A percentile compares a stretch with the other conserved stretches of the same genome.
These are phyloP conservation scores for Apophysomyces trapeziformis DNA, from an alignment of 371 early-diverging fungal genomes.

Conservation along the genomic window DNA sequence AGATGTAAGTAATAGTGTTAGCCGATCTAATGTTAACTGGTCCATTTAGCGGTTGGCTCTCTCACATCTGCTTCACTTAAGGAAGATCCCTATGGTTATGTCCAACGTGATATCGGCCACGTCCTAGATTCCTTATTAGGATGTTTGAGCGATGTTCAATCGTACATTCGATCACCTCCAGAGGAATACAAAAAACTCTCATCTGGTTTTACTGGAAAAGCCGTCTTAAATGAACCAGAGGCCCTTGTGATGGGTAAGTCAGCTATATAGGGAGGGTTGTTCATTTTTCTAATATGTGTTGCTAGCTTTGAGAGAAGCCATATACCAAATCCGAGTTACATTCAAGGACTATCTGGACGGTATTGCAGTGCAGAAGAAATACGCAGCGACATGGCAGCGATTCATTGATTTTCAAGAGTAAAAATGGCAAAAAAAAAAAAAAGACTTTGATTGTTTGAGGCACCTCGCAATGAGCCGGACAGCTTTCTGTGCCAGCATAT, in stretches of 20 bases:
- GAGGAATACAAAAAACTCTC: conserved; percentile 24
- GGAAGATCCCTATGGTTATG: conserved; percentile 60
- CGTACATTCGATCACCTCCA: conserved; percentile 39
- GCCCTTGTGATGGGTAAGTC: conserved; percentile 33
- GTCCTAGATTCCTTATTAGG: conserved; percentile 55
- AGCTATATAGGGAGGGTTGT: too few species aligned
- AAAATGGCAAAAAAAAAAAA: background rate
- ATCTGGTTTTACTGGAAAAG: conserved; percentile 19
- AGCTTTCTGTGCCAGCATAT: too few species aligned
- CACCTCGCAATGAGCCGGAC: too few species aligned
- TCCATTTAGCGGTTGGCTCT: conserved; percentile 45
- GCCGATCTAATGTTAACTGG: background rate
- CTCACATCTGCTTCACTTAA: conserved; percentile 51
- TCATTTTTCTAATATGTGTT: background rate
- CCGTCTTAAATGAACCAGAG: conserved; percentile 29
- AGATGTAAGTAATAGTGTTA: conserved; percentile 40
- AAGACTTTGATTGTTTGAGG: background rate
- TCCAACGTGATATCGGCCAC: conserved; percentile 54
- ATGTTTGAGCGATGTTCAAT: conserved; percentile 42
- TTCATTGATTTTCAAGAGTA: conserved; percentile 51
- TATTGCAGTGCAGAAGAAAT: conserved; percentile 40
- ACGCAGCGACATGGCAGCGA: conserved; percentile 41
- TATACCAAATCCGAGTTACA: conserved; percentile 53
- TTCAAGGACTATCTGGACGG: conserved; percentile 45
- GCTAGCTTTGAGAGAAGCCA: conserved; percentile 53